Base-by-base conservation (phyloP, 1,284 basidiomycete genomes). In the Irpex sp. region DNA sequence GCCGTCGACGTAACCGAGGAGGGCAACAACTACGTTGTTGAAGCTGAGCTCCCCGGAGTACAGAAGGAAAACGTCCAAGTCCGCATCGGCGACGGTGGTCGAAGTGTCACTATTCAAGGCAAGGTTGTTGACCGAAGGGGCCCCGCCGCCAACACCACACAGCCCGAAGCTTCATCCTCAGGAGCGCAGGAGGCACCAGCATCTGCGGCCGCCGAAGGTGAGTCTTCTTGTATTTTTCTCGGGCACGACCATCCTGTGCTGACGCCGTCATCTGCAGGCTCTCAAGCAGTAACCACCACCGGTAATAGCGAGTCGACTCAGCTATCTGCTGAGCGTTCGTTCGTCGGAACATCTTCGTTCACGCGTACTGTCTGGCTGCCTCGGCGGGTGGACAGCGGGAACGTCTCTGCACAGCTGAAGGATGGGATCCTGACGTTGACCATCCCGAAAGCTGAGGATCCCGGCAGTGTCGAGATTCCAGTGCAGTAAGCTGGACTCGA, bases 11-110 rank as follows among this genome's bases (percentile, higher is more conserved):
- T 92, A 2, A 79, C 81, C 1, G 90, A 93, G 68, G 82, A 88
- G 62, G 84, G 81, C 3, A 80, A 85, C 72, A 79, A 81, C 54
- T 92, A 88, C 68, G 68, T 91, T 57, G 77, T 93, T 51, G 87
- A 91, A 70, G 90, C 90, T 0, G 91, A 93, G 70, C 71, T 93
- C 51, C 91, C 90, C 6, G 90, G 90, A 0, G 86, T 92, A 19
- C 87, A 86, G 75, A 92, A 88, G 77, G 90, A 92, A 69, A 85
- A 92, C 68, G 71, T 93, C 8, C 83, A 89, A 63, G 82, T 93
- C 57, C 81, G 83, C 15, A 79, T 92, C 64, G 88, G 87, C 6
- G 86, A 92, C 62, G 82, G 81, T 33, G 90, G 89, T 2, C 80
- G 83, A 62, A 89, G 84, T 66, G 72, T 92, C 64, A 90, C 85